A percentile compares a stretch with the other conserved stretches of the same genome.
These are phyloP conservation scores for Naganishia onofrii DNA, from an alignment of 768 basidiomycete genomes.

Conservation along the genomic window DNA sequence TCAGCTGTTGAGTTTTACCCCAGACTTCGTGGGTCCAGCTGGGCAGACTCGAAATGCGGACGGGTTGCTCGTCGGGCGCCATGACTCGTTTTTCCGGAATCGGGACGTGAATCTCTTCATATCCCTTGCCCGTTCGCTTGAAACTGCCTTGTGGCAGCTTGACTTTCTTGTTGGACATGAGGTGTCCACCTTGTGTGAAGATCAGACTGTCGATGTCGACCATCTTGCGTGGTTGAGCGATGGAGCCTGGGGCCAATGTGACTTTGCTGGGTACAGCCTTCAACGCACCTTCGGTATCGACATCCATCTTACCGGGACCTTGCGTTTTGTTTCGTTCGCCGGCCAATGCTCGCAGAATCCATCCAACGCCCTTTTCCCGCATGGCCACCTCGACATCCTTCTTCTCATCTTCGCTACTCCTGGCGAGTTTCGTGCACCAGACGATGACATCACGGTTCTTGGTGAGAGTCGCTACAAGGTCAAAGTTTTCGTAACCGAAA, in stretches of 20 bases:
- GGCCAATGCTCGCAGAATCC: slow-evolving; percentile 84
- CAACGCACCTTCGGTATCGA: slow-evolving; percentile 63
- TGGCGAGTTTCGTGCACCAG: slow-evolving; percentile 95
- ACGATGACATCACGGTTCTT: slow-evolving; percentile 95
- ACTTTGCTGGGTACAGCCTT: slow-evolving; percentile 73
- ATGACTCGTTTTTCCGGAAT: slow-evolving; percentile 76
- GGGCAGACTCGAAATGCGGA: slow-evolving; percentile 71
- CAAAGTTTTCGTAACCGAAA: slow-evolving; percentile 80
- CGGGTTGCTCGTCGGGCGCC: slow-evolving; percentile 56
- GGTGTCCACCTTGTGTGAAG: slow-evolving; percentile 91
- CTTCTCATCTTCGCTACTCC: slow-evolving; percentile 80
- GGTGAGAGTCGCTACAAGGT: slow-evolving; percentile 81
- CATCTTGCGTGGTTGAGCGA: slow-evolving; percentile 72
- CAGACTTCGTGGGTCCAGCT: slow-evolving; percentile 82
- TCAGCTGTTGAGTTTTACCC: slow-evolving; percentile 67
- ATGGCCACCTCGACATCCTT: slow-evolving; percentile 95
- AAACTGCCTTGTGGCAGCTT: slow-evolving; percentile 96
- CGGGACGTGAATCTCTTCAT: slow-evolving; percentile 96
- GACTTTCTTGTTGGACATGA: slow-evolving; percentile 99
- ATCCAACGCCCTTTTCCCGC: slow-evolving; percentile 93
- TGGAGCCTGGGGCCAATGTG: slow-evolving; percentile 80
- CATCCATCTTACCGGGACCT: slow-evolving; percentile 56
- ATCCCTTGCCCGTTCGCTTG: slow-evolving; percentile 93
- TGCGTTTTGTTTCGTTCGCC: slow-evolving; percentile 61
- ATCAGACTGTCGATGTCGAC: slow-evolving; percentile 91